Conservation (phyloP, 805 yeast species). For the Yamadazyma sp. region DNA sequence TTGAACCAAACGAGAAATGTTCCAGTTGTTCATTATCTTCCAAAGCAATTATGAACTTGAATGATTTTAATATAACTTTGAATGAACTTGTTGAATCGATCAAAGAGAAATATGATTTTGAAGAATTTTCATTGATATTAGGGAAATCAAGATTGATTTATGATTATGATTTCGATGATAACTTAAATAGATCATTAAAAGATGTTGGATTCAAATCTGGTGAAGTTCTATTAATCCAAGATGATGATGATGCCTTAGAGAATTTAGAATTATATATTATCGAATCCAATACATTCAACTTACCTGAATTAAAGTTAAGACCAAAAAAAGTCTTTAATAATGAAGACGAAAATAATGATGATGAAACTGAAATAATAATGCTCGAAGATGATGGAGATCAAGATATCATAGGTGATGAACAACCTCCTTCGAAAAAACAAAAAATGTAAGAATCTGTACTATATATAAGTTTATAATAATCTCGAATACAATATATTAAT, state of each 20-base stretch:
- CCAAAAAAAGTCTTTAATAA: constrained; percentile 11
- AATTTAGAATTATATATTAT: constrained; percentile 60
- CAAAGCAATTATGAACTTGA: constrained; percentile 47
- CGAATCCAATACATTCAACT: constrained; percentile 2
- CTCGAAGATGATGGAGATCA: constrained; percentile 4
- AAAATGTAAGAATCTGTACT: too few species aligned
- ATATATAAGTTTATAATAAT: too few species aligned
- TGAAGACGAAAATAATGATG: constrained; percentile 4
- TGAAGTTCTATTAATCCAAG: constrained; percentile 66
- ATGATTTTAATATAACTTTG: constrained; percentile 17
- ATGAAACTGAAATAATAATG: constrained; percentile 1
- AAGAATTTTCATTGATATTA: constrained; percentile 55
- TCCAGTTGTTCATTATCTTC: constrained; percentile 57
- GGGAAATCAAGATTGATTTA: constrained; percentile 63
- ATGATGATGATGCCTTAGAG: constrained; percentile 69
- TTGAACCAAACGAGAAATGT: constrained; percentile 68
- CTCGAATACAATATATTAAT: too few species aligned
- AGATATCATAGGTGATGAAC: constrained; percentile 12
- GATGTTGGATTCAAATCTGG: constrained; percentile 56
- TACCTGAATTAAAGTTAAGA: constrained; percentile 15
- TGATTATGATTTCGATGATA: constrained; percentile 77
- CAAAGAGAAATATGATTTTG: constrained; percentile 48
- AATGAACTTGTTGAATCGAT: constrained; percentile 41
- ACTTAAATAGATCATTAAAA: constrained; percentile 45
- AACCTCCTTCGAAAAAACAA: constrained; percentile 22